These are phyloP conservation scores for Musa itinerans DNA, from an alignment of 176 grass and related monocot species.

Conservation along the genomic window DNA sequence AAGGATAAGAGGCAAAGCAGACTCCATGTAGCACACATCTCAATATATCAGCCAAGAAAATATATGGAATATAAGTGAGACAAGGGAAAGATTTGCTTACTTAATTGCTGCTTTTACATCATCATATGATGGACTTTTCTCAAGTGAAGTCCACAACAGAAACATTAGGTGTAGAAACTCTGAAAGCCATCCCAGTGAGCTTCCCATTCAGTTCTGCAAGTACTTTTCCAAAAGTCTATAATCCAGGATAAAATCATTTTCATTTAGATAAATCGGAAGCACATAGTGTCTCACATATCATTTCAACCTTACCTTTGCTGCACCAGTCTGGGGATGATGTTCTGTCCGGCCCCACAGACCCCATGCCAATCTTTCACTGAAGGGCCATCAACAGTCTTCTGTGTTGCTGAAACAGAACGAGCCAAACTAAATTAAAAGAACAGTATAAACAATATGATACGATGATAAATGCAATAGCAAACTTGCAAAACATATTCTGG, in stretches of 20 bases:
- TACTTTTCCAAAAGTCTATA: conserved; percentile 81
- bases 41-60: neutral
- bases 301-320: conserved; percentile 67
- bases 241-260: conserved; percentile 14
- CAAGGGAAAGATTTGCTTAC: conserved; percentile 25
- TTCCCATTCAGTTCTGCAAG: conserved; percentile 79
- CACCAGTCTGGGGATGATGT: conserved; percentile 97
- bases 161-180: conserved; percentile 89
- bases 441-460: neutral
- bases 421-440: conserved; percentile 7
- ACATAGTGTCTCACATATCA: neutral
- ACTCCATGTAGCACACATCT: no score
- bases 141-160: conserved; percentile 91
- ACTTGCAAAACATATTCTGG: neutral
- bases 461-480: neutral
- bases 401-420: conserved; percentile 44
- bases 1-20: no score
- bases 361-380: conserved; percentile 94
- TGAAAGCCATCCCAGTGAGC: conserved; percentile 89
- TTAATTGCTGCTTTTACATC: conserved; percentile 92
- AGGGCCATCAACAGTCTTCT: conserved; percentile 88
- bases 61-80: neutral
- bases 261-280: neutral
- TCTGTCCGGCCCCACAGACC: conserved; percentile 76
- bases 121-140: conserved; percentile 82